phyloP scores from a whole-genome alignment of 2,329 filamentous ascomycete genomes.

The Aureobasidium sp. region DNA sequence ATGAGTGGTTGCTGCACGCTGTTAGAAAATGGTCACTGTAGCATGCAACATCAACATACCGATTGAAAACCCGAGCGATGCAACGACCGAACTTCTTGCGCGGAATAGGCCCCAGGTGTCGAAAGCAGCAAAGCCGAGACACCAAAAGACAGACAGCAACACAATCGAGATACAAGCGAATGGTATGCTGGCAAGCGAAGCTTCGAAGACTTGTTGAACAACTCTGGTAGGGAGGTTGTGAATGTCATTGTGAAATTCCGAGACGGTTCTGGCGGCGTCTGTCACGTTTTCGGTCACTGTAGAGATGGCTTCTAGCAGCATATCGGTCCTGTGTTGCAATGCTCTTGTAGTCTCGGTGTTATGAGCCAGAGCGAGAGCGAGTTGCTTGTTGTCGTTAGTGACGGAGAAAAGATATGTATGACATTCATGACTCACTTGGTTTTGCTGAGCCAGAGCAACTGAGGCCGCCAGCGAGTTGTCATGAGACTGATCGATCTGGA shows the following conservation, averaged over 20 bases:
- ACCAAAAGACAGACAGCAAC: neutral
- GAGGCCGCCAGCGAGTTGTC: neutral
- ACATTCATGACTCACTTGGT: neutral
- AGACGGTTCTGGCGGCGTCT: constrained; percentile 2
- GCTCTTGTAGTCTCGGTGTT: neutral
- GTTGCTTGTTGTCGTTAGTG: neutral
- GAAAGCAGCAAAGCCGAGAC: neutral
- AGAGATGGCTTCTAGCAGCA: neutral
- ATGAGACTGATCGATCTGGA: neutral
- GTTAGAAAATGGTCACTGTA: neutral
- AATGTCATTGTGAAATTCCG: constrained; percentile 1
- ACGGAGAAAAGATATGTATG: neutral
- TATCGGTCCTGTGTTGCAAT: neutral
- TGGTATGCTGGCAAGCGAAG: neutral
- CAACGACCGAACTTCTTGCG: neutral
- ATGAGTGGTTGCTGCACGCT: neutral
- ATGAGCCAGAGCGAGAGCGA: neutral
- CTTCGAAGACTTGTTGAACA: constrained; percentile 1
- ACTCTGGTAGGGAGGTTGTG: constrained; percentile 5
- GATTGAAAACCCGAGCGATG: neutral
- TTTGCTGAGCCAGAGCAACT: neutral
- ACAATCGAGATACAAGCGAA: neutral
- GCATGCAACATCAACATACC: neutral
- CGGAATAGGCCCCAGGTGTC: constrained; percentile 7
- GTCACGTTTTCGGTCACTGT: constrained; percentile 4